Evolutionary conservation across 2,329 filamentous ascomycete genomes (phyloP).

Genomic region (Aspergillus sp.): DNA sequence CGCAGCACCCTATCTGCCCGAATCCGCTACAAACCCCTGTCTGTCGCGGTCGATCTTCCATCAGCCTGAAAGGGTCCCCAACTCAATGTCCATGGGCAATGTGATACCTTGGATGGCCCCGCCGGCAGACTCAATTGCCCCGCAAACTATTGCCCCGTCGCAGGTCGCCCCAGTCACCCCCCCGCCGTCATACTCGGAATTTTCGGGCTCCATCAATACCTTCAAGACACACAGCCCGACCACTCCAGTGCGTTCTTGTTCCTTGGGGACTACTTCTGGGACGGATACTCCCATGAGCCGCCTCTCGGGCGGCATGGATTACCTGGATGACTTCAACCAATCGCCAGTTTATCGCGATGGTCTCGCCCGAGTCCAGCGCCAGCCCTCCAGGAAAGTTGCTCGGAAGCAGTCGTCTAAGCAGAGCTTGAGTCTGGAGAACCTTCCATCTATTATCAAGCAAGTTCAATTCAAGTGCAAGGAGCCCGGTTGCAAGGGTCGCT

Average conservation of each 20-base stretch:
- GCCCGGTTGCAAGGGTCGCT: constrained; percentile 47
- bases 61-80: constrained; percentile 37
- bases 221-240: constrained; percentile 41
- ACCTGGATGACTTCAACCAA: constrained; percentile 37
- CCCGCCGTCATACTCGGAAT: constrained; percentile 42
- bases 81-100: constrained; percentile 41
- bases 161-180: constrained; percentile 41
- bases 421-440: constrained; percentile 38
- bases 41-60: constrained; percentile 43
- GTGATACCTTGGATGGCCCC: constrained; percentile 40
- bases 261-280: constrained; percentile 37
- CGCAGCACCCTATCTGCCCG: constrained; percentile 37
- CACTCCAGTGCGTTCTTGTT: constrained; percentile 39
- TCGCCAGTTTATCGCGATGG: constrained; percentile 38
- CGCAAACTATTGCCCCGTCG: constrained; percentile 40
- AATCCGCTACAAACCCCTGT: constrained; percentile 42
- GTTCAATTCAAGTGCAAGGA: constrained; percentile 47
- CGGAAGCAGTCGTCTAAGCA: constrained; percentile 38
- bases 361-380: constrained; percentile 33
- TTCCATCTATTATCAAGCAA: constrained; percentile 43
- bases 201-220: constrained; percentile 34
- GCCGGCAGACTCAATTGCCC: constrained; percentile 34
- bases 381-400: constrained; percentile 34
- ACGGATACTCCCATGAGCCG: constrained; percentile 40
- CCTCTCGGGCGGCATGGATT: constrained; percentile 38